These are phyloP conservation scores for Phytophthora nicotianae DNA, from an alignment of 352 stramenopile species.

Conservation along the genomic window DNA sequence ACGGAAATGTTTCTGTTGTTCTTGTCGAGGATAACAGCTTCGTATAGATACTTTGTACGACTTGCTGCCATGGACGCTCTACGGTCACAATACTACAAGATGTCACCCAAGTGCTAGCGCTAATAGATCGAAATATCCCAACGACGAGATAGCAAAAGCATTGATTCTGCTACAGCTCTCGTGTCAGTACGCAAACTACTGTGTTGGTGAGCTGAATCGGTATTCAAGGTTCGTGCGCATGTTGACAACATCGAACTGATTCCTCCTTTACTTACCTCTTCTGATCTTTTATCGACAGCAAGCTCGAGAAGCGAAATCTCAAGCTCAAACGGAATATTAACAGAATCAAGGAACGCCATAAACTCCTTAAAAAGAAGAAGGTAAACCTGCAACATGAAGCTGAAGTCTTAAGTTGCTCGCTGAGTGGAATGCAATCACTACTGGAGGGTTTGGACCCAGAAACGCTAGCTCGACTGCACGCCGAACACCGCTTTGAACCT, in stretches of 20 bases:
- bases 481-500: neutral
- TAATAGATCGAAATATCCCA: neutral
- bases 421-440: constrained; percentile 50
- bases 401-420: constrained; percentile 35
- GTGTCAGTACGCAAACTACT: constrained; percentile 68
- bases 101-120: neutral
- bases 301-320: constrained; percentile 11
- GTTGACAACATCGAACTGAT: neutral
- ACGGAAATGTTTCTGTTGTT: neutral
- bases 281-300: constrained; percentile 7
- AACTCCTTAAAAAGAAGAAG: constrained; percentile 26
- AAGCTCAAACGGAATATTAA: constrained; percentile 16
- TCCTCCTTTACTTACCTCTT: neutral
- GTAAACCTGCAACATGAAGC: constrained; percentile 40
- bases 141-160: constrained; percentile 24
- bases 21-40: constrained; percentile 18
- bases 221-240: constrained; percentile 33
- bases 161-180: constrained; percentile 61
- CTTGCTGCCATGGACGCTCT: constrained; percentile 45
- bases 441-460: constrained; percentile 47
- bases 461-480: constrained; percentile 20
- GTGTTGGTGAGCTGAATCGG: constrained; percentile 37
- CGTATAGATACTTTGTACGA: constrained; percentile 41
- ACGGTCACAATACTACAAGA: constrained; percentile 9
- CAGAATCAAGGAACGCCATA: constrained; percentile 15